Base-by-base conservation (phyloP, 139 green algal genomes). In the Edaphochlamys debaryana region DNA sequence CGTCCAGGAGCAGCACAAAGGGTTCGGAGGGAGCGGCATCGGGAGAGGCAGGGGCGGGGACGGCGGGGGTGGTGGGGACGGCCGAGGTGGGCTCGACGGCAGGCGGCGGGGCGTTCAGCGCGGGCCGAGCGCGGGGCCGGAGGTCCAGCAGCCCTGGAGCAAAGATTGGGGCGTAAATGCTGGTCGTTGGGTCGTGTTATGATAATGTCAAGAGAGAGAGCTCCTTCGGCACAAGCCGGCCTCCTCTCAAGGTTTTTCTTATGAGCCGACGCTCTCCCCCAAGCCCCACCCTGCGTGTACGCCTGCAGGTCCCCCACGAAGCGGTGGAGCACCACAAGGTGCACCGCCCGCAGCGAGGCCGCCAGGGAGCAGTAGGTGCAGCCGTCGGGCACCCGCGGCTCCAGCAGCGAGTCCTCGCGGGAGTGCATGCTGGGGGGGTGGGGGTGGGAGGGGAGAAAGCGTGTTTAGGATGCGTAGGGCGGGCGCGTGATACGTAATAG, bases 311-410 rank as follows among this genome's bases (percentile, higher is more conserved):
- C 89, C 22, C 87, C 64, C 32, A 98, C 64, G 80, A 98, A 98
- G 69, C 95, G 90, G 70, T 98, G 89, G 62, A 98, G 91, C 84
- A 94, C 97, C 34, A 98, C 89, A 20, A 98, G 58, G 40, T 93
- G 88, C 29, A 98, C 92, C 45, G 92, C 87, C 27, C 67, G 87
- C 67, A 98, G 86, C 48, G 87, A 71, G 4, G 93, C 92, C 4
- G 77, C 50, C n/a, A 98, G 40, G 25, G 85, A 87, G 85, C 90
- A 95, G 76, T 89, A 95, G 8, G 83, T 77, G 9, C 86, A 68
- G 36, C 92, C 93, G 30, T 56, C 60, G 1, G 94, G 95, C 40
- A 96, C 92, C 3, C 86, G 72, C 0, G 38, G 38, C 70, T 90
- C 64, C 0, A 2, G 4, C 45, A 32, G 23, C 23, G 56, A n/a